These are phyloP conservation scores for Vaccinium corymbosum DNA, from an alignment of 148 eudicot genomes.

Conservation along the genomic window DNA sequence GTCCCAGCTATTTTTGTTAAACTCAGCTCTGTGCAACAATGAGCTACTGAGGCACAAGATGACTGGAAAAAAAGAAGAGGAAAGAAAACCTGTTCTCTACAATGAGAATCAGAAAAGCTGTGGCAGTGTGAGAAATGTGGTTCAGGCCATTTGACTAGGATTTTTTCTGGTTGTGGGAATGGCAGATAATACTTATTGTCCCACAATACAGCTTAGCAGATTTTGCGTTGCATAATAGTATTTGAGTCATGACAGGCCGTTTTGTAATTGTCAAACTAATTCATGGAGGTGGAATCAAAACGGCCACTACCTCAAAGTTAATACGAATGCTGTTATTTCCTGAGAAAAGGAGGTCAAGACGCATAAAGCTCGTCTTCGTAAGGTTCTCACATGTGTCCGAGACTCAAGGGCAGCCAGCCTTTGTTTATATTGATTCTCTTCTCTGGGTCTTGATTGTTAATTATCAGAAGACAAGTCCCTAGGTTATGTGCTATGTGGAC, in stretches of 20 bases:
- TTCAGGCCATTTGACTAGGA: not conserved
- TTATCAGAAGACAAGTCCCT: not conserved
- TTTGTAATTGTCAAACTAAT: not conserved
- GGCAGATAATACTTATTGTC: not conserved
- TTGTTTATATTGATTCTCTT: not conserved
- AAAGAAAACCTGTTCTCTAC: not conserved
- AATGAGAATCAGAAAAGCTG: not conserved
- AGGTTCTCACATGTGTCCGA: not conserved
- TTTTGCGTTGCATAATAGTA: not conserved
- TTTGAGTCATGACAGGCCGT: not conserved
- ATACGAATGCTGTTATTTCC: not conserved
- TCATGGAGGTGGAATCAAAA: not conserved
- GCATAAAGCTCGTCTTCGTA: not conserved
- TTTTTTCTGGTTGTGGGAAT: conserved; percentile 8
- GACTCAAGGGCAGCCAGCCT: not conserved
- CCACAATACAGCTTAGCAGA: not conserved
- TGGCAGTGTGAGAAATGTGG: not conserved
- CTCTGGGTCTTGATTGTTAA: not conserved
- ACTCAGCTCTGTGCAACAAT: not conserved
- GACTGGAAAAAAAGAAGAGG: not conserved
- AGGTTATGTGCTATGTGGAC: not conserved
- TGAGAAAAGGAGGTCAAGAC: not conserved
- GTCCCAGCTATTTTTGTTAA: not conserved
- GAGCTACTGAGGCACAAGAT: conserved; percentile 1
- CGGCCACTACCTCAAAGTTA: not conserved